Evolutionary conservation across 441 rosid genomes (phyloP).

Genomic region (Gossypium davidsonii): DNA sequence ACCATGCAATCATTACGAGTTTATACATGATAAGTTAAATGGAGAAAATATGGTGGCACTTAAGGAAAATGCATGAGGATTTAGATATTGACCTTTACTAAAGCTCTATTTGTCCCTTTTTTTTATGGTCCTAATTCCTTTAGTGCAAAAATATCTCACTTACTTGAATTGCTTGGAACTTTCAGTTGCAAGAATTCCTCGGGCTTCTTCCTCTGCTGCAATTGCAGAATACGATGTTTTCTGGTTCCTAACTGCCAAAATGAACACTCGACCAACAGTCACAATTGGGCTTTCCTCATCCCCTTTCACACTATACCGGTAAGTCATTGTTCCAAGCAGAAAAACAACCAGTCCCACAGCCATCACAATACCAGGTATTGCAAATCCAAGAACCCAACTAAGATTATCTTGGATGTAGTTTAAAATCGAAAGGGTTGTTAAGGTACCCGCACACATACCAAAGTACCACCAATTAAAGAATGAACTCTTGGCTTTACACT

Average conservation of each 20-base stretch:
- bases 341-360: conserved; percentile 30
- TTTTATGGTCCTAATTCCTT: neutral
- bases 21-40: neutral
- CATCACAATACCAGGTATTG: conserved; percentile 42
- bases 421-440: conserved; percentile 20
- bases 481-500: conserved; percentile 39
- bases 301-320: conserved; percentile 27
- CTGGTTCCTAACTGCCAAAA: conserved; percentile 35
- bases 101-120: neutral
- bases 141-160: conserved; percentile 9
- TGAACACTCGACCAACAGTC: conserved; percentile 38
- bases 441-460: conserved; percentile 27
- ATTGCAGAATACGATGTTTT: conserved; percentile 22
- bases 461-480: conserved; percentile 65
- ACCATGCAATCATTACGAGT: neutral
- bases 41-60: neutral
- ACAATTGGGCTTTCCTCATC: conserved; percentile 28
- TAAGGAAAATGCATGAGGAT: neutral
- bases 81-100: neutral
- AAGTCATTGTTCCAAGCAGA: conserved; percentile 35
- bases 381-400: conserved; percentile 52
- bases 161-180: conserved; percentile 38
- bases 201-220: conserved; percentile 27
- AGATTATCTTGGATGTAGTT: conserved; percentile 48
- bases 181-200: conserved; percentile 20